phyloP scores from a whole-genome alignment of 2,329 filamentous ascomycete genomes.

The Cordyceps javanica region DNA sequence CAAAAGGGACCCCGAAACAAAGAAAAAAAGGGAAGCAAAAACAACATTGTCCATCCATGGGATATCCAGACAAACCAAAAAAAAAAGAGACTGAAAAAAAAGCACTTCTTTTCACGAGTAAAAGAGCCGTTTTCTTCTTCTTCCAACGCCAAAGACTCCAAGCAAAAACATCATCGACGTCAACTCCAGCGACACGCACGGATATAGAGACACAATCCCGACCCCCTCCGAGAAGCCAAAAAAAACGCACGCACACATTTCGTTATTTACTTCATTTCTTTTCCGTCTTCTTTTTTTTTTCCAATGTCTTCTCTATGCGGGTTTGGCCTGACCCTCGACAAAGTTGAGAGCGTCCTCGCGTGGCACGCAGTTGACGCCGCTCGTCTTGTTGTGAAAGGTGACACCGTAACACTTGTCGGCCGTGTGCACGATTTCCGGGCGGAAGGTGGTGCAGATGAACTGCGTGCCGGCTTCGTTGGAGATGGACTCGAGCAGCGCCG shows the following conservation, averaged over 20 bases:
- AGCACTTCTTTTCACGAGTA: too few relatives aligned
- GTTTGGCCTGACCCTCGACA: conserved; percentile 71
- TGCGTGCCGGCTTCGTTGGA: conserved; percentile 62
- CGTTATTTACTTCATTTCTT: not conserved
- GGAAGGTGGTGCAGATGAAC: conserved; percentile 98
- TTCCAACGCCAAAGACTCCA: conserved; percentile 10
- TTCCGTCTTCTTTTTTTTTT: not conserved
- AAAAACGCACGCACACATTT: not conserved
- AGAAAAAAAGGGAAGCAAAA: not conserved
- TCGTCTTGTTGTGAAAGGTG: conserved; percentile 88
- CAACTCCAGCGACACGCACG: not conserved
- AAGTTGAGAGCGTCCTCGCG: conserved; percentile 86
- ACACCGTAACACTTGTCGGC: conserved; percentile 98
- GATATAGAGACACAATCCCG: not conserved
- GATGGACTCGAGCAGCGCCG: conserved; percentile 76
- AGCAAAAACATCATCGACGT: not conserved
- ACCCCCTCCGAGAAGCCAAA: not conserved
- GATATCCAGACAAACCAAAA: conserved; percentile 2
- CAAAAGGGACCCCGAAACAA: not conserved
- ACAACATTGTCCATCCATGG: not conserved
- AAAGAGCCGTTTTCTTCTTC: too few relatives aligned
- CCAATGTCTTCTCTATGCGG: conserved; percentile 18
- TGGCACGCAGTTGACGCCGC: conserved; percentile 83
- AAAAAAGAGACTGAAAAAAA: too few relatives aligned
- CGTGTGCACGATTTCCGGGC: conserved; percentile 90